Percentiles rank a stretch among this genome's conserved stretches.
Evolutionary conservation across 1,284 basidiomycete genomes (phyloP).

Genomic region (Malassezia sp.): DNA sequence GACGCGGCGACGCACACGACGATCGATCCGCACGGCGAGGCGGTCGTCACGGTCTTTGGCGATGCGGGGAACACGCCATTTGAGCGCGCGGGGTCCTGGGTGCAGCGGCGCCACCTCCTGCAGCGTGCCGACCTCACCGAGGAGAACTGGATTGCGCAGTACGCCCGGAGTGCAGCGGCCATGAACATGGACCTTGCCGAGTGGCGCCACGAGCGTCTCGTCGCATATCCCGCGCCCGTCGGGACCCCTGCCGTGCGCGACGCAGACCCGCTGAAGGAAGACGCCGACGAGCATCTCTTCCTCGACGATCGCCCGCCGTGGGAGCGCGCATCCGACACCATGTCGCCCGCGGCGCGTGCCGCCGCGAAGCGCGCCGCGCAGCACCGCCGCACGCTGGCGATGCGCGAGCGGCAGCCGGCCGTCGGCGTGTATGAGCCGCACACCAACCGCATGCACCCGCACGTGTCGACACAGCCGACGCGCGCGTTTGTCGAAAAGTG

Average conservation of each 20-base stretch:
- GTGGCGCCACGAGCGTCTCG: slow-evolving; percentile 26
- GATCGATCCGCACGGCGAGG: slow-evolving; percentile 35
- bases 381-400: slow-evolving; percentile 11
- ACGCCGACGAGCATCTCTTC: slow-evolving; percentile 24
- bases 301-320: slow-evolving; percentile 32
- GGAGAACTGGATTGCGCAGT: slow-evolving; percentile 45
- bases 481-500: slow-evolving; percentile 21
- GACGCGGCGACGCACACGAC: slow-evolving; percentile 32
- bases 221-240: slow-evolving; percentile 18
- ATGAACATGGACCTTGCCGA: slow-evolving; percentile 41
- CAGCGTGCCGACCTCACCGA: slow-evolving; percentile 35
- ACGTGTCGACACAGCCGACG: slow-evolving; percentile 27
- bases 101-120: slow-evolving; percentile 23
- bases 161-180: slow-evolving; percentile 36
- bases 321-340: slow-evolving; percentile 24
- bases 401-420: slow-evolving; percentile 27
- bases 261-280: slow-evolving; percentile 16
- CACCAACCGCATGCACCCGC: slow-evolving; percentile 34
- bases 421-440: slow-evolving; percentile 42
- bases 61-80: slow-evolving; percentile 39
- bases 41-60: slow-evolving; percentile 36
- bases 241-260: slow-evolving; percentile 9
- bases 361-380: slow-evolving; percentile 14
- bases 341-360: slow-evolving; percentile 2
- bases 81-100: slow-evolving; percentile 32